Conservation (phyloP, 768 basidiomycete species). For the Neoboletus magnificus region DNA sequence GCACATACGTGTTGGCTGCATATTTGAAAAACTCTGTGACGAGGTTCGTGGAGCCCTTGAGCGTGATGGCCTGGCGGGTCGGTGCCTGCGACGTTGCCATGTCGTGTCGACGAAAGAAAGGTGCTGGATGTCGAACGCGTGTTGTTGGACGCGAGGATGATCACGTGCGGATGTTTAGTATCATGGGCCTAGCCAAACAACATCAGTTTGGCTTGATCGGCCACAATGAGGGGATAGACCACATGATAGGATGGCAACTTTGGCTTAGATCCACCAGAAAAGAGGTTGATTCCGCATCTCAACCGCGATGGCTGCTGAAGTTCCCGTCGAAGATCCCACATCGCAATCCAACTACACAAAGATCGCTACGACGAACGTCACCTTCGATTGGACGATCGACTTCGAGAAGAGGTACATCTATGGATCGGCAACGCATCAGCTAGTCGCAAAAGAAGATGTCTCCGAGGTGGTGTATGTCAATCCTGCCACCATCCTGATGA, state of each 20-base stretch:
- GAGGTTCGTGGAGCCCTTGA: slow-evolving; percentile 90
- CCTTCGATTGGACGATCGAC: slow-evolving; percentile 58
- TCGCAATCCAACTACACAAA: slow-evolving; percentile 58
- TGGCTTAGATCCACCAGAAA: too few species aligned
- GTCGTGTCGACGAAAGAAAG: background rate
- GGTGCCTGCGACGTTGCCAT: slow-evolving; percentile 48
- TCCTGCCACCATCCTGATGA: background rate
- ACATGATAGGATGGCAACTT: too few species aligned
- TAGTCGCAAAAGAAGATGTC: slow-evolving; percentile 39
- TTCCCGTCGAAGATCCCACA: slow-evolving; percentile 37
- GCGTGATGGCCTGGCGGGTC: slow-evolving; percentile 76
- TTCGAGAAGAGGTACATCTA: slow-evolving; percentile 44
- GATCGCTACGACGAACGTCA: slow-evolving; percentile 46
- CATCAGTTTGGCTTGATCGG: too few species aligned
- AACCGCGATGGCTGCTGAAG: slow-evolving; percentile 11
- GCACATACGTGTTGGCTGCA: slow-evolving; percentile 89
- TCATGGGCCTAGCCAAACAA: too few species aligned
- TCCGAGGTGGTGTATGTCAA: slow-evolving; percentile 40
- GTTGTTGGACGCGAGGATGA: background rate
- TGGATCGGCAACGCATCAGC: slow-evolving; percentile 46
- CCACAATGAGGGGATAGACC: too few species aligned
- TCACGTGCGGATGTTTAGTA: background rate
- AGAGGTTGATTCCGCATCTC: background rate
- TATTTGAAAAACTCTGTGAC: slow-evolving; percentile 99
- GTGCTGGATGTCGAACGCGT: background rate